These are phyloP conservation scores for Trichoderma hamatum DNA, from an alignment of 2,329 filamentous ascomycete species.

Conservation along the genomic window DNA sequence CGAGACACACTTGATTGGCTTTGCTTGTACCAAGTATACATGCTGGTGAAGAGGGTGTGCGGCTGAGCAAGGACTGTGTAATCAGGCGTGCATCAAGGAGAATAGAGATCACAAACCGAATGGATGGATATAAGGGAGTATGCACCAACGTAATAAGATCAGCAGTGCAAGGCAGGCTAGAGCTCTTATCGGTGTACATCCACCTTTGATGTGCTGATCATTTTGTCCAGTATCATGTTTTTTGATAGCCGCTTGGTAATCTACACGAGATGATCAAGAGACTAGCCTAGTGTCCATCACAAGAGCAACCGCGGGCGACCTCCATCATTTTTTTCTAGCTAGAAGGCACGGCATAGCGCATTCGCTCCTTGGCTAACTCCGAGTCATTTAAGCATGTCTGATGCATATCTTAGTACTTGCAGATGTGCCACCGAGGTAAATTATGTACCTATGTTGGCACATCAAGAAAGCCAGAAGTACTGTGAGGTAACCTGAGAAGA, in stretches of 20 bases:
- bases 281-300: slow-evolving; percentile 9
- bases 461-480: neutral
- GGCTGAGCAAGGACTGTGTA: neutral
- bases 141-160: neutral
- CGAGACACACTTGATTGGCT: neutral
- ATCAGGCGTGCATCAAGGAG: neutral
- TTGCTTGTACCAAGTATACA: neutral
- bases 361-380: neutral
- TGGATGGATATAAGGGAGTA: neutral
- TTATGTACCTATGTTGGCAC: neutral
- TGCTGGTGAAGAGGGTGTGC: neutral
- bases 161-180: neutral
- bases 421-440: neutral
- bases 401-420: neutral
- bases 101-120: neutral
- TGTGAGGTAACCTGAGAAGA: neutral
- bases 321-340: neutral
- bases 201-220: neutral
- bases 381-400: neutral
- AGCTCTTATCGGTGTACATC: neutral
- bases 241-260: neutral
- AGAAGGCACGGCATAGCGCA: neutral
- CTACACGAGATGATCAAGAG: slow-evolving; percentile 5
- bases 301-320: neutral
- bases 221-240: neutral